A percentile compares a stretch with the other conserved stretches of the same genome.
These are phyloP conservation scores for Fusarium sp. DNA, from an alignment of 2,329 filamentous ascomycete genomes.

Conservation along the genomic window DNA sequence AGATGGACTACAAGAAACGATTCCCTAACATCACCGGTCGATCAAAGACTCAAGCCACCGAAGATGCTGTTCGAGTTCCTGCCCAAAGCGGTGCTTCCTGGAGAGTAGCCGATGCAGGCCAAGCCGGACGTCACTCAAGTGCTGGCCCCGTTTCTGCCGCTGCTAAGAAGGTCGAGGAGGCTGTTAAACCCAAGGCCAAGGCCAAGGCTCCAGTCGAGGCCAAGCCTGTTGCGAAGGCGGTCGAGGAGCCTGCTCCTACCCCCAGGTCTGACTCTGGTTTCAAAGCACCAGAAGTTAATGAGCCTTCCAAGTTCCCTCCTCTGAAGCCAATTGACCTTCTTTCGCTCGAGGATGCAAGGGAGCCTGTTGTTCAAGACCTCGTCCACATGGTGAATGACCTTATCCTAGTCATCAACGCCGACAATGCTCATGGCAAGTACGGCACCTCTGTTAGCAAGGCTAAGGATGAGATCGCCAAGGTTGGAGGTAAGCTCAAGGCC, in stretches of 20 bases:
- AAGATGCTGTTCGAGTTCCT: conserved; percentile 82
- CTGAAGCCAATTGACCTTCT: conserved; percentile 81
- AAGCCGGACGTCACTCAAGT: conserved; percentile 69
- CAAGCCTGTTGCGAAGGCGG: conserved; percentile 42
- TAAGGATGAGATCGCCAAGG: conserved; percentile 81
- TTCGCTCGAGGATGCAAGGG: conserved; percentile 77
- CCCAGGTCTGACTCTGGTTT: conserved; percentile 48
- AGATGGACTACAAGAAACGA: conserved; percentile 88
- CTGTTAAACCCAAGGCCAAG: conserved; percentile 43
- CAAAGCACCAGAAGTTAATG: conserved; percentile 70
- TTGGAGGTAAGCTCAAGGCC: conserved; percentile 79
- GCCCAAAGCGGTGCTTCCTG: conserved; percentile 87
- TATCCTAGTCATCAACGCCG: conserved; percentile 91
- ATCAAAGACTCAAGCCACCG: conserved; percentile 62
- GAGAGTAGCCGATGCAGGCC: conserved; percentile 71
- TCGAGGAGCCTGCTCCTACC: conserved; percentile 48
- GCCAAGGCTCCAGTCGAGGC: conserved; percentile 29
- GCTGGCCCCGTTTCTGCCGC: conserved; percentile 54
- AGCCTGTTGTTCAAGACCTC: conserved; percentile 90
- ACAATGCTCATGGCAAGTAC: conserved; percentile 81
- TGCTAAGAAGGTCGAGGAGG: conserved; percentile 44
- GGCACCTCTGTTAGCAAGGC: conserved; percentile 82
- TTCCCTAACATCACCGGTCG: conserved; percentile 68
- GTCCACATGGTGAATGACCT: conserved; percentile 97
- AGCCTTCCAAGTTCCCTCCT: conserved; percentile 71